Evolutionary conservation across 2,329 filamentous ascomycete species (phyloP).

Genomic region (Trichophyton verrucosum): DNA sequence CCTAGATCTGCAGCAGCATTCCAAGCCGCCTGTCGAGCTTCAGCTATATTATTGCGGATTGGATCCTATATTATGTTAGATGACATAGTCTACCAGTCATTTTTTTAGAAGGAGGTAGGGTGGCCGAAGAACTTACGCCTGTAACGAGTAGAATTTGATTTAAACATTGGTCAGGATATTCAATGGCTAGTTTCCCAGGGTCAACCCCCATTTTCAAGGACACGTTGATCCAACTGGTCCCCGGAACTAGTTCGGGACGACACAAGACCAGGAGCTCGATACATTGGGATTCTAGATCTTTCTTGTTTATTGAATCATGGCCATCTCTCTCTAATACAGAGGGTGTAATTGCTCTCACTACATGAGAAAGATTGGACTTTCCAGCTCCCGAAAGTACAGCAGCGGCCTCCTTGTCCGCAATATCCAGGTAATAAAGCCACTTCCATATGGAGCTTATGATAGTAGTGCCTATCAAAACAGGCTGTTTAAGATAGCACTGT

Average conservation of each 20-base stretch:
- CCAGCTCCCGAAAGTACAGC: slow-evolving; percentile 54
- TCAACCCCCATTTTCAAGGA: slow-evolving; percentile 71
- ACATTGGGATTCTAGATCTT: slow-evolving; percentile 55
- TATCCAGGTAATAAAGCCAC: slow-evolving; percentile 57
- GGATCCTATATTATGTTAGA: slow-evolving; percentile 18
- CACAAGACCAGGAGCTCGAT: slow-evolving; percentile 66
- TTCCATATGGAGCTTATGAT: slow-evolving; percentile 66
- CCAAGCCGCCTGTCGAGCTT: slow-evolving; percentile 56
- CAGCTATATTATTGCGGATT: slow-evolving; percentile 24
- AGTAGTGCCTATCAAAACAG: slow-evolving; percentile 47
- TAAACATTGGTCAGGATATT: slow-evolving; percentile 53
- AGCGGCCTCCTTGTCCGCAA: slow-evolving; percentile 65
- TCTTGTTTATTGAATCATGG: slow-evolving; percentile 22
- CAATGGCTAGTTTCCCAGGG: slow-evolving; percentile 62
- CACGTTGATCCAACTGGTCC: slow-evolving; percentile 75
- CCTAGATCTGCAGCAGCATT: slow-evolving; percentile 79
- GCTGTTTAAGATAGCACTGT: slow-evolving; percentile 49
- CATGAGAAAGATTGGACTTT: slow-evolving; percentile 49
- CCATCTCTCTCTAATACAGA: slow-evolving; percentile 19
- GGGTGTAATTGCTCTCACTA: slow-evolving; percentile 37
- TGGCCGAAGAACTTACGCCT: slow-evolving; percentile 37
- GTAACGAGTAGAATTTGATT: slow-evolving; percentile 49
- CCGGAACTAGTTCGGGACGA: slow-evolving; percentile 63
- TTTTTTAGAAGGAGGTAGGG: slow-evolving; percentile 17
- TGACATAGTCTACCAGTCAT: neutral